A percentile compares a stretch with the other conserved stretches of the same genome.
These are phyloP conservation scores for Fusarium palustre DNA, from an alignment of 2,329 filamentous ascomycete species.

Conservation along the genomic window DNA sequence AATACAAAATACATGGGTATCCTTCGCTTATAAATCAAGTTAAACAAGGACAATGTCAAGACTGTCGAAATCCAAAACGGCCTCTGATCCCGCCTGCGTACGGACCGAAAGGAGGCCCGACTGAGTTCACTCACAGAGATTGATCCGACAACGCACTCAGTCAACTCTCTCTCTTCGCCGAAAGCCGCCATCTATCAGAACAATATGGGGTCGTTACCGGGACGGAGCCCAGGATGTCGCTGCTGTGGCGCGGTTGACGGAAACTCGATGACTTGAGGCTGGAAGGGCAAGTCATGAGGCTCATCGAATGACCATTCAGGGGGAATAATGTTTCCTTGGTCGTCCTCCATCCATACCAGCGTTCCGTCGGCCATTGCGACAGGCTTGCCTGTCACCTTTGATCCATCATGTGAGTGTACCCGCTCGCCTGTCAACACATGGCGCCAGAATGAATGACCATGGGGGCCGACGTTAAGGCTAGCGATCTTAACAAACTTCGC, in stretches of 20 bases:
- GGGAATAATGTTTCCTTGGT: not conserved
- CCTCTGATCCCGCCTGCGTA: not conserved
- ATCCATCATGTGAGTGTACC: slow-evolving; percentile 3
- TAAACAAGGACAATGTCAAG: not conserved
- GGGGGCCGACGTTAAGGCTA: not conserved
- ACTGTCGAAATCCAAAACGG: not conserved
- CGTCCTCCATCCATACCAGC: slow-evolving; percentile 23
- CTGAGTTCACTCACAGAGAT: not conserved
- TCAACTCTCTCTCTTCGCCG: not conserved
- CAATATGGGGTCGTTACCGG: slow-evolving; percentile 15
- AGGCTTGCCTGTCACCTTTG: slow-evolving; percentile 21
- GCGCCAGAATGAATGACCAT: slow-evolving; percentile 20
- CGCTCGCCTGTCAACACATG: slow-evolving; percentile 20
- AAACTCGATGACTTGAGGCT: not conserved
- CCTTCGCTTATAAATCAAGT: not conserved
- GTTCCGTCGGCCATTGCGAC: slow-evolving; percentile 13
- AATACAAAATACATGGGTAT: not conserved
- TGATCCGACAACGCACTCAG: not conserved
- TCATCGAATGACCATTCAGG: slow-evolving; percentile 30
- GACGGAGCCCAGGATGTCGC: slow-evolving; percentile 11
- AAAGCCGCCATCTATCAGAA: not conserved
- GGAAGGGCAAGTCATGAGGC: not conserved
- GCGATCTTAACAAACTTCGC: slow-evolving; percentile 33
- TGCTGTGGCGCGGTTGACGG: not conserved
- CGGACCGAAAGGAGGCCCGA: not conserved